A percentile compares a stretch with the other conserved stretches of the same genome.
Conservation (phyloP, 805 yeast genomes). For the Wickerhamomyces canadensis region DNA sequence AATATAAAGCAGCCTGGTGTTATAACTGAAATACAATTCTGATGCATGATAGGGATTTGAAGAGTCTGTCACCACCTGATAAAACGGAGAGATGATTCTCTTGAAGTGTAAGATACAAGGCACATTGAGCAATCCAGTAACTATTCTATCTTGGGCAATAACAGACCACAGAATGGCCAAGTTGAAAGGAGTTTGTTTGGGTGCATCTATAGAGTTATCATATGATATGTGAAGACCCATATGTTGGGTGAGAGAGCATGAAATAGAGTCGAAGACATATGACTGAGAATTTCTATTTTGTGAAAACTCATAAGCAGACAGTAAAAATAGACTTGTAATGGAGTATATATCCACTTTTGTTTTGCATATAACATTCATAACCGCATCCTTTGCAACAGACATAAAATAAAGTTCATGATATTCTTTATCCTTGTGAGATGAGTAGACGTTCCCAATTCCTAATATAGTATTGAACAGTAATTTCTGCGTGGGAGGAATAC, state of each 20-base stretch:
- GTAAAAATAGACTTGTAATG: slow-evolving; percentile 21
- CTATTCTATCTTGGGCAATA: slow-evolving; percentile 27
- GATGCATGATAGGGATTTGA: slow-evolving; percentile 9
- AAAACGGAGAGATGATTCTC: slow-evolving; percentile 28
- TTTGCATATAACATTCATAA: slow-evolving; percentile 15
- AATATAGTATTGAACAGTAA: slow-evolving; percentile 21
- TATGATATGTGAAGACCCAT: slow-evolving; percentile 13
- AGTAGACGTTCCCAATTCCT: slow-evolving; percentile 23
- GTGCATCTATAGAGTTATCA: background rate
- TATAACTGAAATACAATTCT: slow-evolving; percentile 25
- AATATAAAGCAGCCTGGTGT: slow-evolving; percentile 26
- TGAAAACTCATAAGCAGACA: slow-evolving; percentile 28
- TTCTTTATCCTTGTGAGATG: slow-evolving; percentile 12
- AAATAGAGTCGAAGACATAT: slow-evolving; percentile 25
- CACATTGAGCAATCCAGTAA: slow-evolving; percentile 25
- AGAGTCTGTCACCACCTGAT: slow-evolving; percentile 15
- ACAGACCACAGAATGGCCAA: slow-evolving; percentile 26
- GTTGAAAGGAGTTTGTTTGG: slow-evolving; percentile 16
- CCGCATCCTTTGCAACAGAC: slow-evolving; percentile 21
- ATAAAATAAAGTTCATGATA: slow-evolving; percentile 16
- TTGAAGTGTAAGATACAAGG: slow-evolving; percentile 30
- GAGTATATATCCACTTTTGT: slow-evolving; percentile 19
- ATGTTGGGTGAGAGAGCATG: slow-evolving; percentile 28
- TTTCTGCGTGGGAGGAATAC: slow-evolving; percentile 17
- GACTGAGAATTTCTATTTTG: slow-evolving; percentile 27